Evolutionary conservation across 495 filamentous ascomycete species (phyloP).

Genomic region (Viridothelium virens): DNA sequence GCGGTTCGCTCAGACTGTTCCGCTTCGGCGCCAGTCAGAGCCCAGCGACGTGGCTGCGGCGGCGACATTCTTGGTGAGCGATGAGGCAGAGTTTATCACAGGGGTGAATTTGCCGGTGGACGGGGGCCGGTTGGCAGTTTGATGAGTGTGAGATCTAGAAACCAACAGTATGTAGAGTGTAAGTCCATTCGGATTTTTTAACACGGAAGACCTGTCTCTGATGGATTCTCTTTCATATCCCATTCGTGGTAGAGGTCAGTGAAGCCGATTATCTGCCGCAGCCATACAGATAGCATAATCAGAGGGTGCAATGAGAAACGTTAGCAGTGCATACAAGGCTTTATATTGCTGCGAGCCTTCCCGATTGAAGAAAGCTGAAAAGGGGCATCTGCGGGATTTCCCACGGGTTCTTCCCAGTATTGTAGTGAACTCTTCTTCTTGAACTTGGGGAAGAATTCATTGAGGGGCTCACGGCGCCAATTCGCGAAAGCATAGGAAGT

Average conservation of each 20-base stretch:
- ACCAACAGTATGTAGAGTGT: not conserved
- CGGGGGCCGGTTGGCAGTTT: constrained; percentile 39
- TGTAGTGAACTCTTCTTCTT: no score
- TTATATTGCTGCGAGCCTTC: no score
- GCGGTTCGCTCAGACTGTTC: constrained; percentile 57
- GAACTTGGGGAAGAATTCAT: no score
- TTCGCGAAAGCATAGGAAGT: no score
- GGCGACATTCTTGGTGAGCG: constrained; percentile 57
- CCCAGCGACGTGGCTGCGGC: constrained; percentile 61
- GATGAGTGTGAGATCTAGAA: not conserved
- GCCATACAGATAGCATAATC: no score
- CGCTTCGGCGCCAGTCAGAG: constrained; percentile 55
- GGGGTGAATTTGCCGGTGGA: constrained; percentile 56
- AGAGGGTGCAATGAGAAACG: no score
- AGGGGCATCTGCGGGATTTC: not conserved
- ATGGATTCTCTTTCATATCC: not conserved
- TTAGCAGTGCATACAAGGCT: no score
- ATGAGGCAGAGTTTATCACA: constrained; percentile 64
- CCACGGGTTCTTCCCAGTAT: no score
- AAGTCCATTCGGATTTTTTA: no score
- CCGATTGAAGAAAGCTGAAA: not conserved
- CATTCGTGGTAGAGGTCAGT: not conserved
- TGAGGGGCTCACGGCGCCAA: no score
- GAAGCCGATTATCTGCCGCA: no score
- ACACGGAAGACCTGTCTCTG: no score